phyloP scores from a whole-genome alignment of 495 filamentous ascomycete genomes.

The Chaetomium cochliodes region DNA sequence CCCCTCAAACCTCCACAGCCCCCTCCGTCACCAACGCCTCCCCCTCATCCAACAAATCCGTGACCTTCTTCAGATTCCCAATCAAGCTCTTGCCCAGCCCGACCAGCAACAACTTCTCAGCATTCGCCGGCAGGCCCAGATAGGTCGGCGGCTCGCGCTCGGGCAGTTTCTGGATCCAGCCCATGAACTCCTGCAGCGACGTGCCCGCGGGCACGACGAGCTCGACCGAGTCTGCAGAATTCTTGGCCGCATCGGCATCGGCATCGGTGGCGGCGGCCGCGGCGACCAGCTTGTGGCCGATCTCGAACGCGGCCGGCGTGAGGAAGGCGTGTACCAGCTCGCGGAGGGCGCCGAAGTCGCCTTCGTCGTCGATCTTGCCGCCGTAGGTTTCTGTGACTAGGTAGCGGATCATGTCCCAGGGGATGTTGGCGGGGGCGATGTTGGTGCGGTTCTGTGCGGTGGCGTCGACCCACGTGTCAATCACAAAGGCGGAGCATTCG shows the following conservation, averaged over 20 bases:
- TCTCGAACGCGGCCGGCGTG: slow-evolving; percentile 84
- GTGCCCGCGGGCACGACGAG: slow-evolving; percentile 77
- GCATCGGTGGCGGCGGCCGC: slow-evolving; percentile 12
- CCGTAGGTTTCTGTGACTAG: slow-evolving; percentile 93
- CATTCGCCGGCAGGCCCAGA: slow-evolving; percentile 91
- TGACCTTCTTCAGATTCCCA: slow-evolving; percentile 76
- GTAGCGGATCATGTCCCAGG: slow-evolving; percentile 94
- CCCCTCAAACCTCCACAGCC: neutral
- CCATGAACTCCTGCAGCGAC: slow-evolving; percentile 78
- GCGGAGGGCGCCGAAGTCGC: slow-evolving; percentile 73
- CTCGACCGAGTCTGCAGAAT: slow-evolving; percentile 36
- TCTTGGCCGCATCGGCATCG: slow-evolving; percentile 10
- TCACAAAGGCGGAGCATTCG: slow-evolving; percentile 93
- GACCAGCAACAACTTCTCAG: slow-evolving; percentile 91
- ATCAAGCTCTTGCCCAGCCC: slow-evolving; percentile 86
- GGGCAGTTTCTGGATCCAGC: slow-evolving; percentile 87
- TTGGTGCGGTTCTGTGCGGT: slow-evolving; percentile 83
- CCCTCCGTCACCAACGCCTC: slow-evolving; percentile 83
- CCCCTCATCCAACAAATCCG: slow-evolving; percentile 84
- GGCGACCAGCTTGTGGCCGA: slow-evolving; percentile 78
- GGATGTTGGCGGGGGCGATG: slow-evolving; percentile 86
- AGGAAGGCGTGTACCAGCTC: slow-evolving; percentile 72
- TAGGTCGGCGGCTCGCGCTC: slow-evolving; percentile 97
- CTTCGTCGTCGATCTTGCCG: slow-evolving; percentile 92
- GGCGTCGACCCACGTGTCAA: slow-evolving; percentile 89